Percentiles rank a stretch among this genome's conserved stretches.
Evolutionary conservation across 139 green algal genomes (phyloP).

Genomic region (Chloropicon primus): DNA sequence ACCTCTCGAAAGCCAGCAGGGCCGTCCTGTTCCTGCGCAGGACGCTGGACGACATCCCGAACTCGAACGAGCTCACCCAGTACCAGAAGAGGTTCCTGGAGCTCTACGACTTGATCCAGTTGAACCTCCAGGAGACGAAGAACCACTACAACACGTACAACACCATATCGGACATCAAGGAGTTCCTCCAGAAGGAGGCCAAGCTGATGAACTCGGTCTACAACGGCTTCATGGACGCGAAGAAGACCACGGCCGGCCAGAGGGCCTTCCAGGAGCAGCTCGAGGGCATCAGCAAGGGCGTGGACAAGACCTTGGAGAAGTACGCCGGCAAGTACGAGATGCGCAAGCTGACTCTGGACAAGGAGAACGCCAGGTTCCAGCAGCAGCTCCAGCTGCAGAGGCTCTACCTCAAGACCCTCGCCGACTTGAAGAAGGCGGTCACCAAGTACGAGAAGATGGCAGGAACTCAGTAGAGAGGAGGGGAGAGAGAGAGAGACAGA

Average conservation of each 20-base stretch:
- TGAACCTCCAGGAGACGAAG: constrained; percentile 11
- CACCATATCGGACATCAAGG: constrained; percentile 3
- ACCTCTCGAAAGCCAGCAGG: neutral
- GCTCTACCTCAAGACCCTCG: neutral
- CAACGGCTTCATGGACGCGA: neutral
- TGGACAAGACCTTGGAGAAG: neutral
- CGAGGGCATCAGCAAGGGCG: neutral
- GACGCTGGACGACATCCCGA: constrained; percentile 14
- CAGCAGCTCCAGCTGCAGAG: neutral
- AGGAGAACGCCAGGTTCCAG: neutral
- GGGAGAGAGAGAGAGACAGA: too few species aligned
- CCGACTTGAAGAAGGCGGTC: neutral
- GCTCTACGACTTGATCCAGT: constrained; percentile 11
- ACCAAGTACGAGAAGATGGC: neutral
- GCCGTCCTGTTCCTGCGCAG: neutral
- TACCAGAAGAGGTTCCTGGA: constrained; percentile 15
- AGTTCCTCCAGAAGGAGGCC: constrained; percentile 13
- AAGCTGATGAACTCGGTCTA: constrained; percentile 11
- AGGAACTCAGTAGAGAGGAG: too few species aligned
- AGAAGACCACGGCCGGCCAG: neutral
- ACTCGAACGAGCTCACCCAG: constrained; percentile 6
- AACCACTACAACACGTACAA: constrained; percentile 14
- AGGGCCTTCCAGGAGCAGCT: neutral
- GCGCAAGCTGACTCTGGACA: neutral
- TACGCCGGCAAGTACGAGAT: neutral